A percentile compares a stretch with the other conserved stretches of the same genome.
These are phyloP conservation scores for Xylaria sp. DNA, from an alignment of 2,329 filamentous ascomycete species.

Conservation along the genomic window DNA sequence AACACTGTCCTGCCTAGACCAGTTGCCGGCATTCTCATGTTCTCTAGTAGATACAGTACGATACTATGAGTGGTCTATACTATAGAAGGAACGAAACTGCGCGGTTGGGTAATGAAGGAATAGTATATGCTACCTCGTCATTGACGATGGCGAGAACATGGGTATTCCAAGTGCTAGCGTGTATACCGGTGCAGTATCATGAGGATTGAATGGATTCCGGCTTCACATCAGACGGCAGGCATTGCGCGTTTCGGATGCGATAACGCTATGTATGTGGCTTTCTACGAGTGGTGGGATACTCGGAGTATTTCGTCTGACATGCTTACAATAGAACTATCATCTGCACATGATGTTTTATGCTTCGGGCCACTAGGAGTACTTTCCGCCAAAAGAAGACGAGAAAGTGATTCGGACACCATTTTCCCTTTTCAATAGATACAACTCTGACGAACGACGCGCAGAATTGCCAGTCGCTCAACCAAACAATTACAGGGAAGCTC, in stretches of 20 bases:
- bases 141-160: not conserved
- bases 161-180: not conserved
- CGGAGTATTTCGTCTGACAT: not conserved
- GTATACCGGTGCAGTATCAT: not conserved
- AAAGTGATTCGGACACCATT: not conserved
- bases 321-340: not conserved
- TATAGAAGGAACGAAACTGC: not conserved
- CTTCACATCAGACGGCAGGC: constrained; percentile 6
- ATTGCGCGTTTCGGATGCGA: constrained; percentile 14
- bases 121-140: not conserved
- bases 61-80: not conserved
- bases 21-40: constrained; percentile 9
- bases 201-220: constrained; percentile 11
- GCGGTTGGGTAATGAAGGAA: not conserved
- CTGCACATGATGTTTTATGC: not conserved
- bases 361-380: not conserved
- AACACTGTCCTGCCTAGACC: constrained; percentile 7
- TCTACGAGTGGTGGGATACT: not conserved
- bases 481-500: not conserved
- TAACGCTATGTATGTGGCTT: constrained; percentile 11
- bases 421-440: not conserved
- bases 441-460: not conserved
- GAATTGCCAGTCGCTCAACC: not conserved
- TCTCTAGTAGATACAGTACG: no score
- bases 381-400: not conserved